Evolutionary conservation across 192 early-diverging fungal species (phyloP), one percentile per base, ranked within the genome.

Genomic region (Phycomyces blakesleeanus): DNA sequence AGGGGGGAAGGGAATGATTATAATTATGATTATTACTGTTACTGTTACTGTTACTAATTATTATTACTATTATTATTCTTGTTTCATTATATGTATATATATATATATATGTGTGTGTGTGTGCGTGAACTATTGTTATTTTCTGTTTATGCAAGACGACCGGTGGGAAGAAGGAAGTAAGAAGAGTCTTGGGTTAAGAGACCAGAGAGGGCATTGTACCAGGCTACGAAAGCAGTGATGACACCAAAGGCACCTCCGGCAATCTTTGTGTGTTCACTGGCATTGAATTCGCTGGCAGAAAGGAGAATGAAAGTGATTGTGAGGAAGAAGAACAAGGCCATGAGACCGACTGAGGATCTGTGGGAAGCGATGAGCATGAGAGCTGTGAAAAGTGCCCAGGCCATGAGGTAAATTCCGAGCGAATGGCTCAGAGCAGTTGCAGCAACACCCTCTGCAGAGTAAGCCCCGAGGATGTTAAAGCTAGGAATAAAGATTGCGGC

Each of bases 231-330:
- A 9, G 90, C 83, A 21, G 90, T 91, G 59, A 90, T 74, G 22
- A 91, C 64, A 52, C 88, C 90, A 54, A 92, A 77, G 58, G 81
- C 84, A 39, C 90, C 90, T 53, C 86, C 90, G 50, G 85, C 86
- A 54, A 83, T 74, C 59, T 76, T 80, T 18, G 78, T 68, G 20
- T 74, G 66, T 12, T 59, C 8, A 27, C 70, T 74, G 26, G 72
- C 62, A 4, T 80, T 76, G 70, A 87, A 83, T 55, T 85, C 81
- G 26, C 79, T 82, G 9, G 85, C 79, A 29, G 85, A 75, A 14
- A 92, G 71, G n/a, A 92, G 78, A 21, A 87, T 78, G 60, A 87
- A 91, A 5, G 87, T 89, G 18, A 87, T 68, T 50, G 80, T 75
- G 57, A 89, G 76, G 57, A 72, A 75, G 71, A 89, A 87, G 75